These are phyloP conservation scores for Aspergillus ochraceoroseus DNA, from an alignment of 2,329 filamentous ascomycete genomes.

Conservation along the genomic window DNA sequence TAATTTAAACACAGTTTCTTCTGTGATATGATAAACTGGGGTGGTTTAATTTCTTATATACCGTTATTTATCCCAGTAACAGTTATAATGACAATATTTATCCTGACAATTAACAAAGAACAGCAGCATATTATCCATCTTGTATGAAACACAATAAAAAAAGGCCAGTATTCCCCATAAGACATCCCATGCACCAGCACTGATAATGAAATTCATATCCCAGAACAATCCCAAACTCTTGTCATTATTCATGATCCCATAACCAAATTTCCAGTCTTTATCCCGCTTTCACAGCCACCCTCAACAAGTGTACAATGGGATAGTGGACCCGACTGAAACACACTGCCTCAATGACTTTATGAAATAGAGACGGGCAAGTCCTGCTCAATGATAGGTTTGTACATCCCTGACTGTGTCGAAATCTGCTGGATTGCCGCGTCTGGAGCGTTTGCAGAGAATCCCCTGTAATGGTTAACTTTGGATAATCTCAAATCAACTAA, in stretches of 20 bases:
- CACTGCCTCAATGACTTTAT: background rate
- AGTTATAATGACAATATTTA: background rate
- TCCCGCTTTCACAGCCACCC: background rate
- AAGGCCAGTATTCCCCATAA: background rate
- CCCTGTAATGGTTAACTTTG: slow-evolving; percentile 48
- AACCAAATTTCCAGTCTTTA: background rate
- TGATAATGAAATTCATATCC: slow-evolving; percentile 1
- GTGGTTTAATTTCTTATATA: slow-evolving; percentile 3
- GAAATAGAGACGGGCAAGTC: slow-evolving; percentile 61
- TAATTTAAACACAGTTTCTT: too few relatives aligned
- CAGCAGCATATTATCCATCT: background rate
- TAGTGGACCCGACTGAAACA: too few relatives aligned
- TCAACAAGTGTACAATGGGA: background rate
- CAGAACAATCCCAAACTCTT: background rate
- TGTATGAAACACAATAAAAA: slow-evolving; percentile 1
- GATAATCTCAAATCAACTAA: slow-evolving; percentile 6
- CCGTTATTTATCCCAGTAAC: background rate
- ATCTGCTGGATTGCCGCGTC: slow-evolving; percentile 64
- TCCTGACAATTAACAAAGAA: slow-evolving; percentile 3
- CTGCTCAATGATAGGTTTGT: slow-evolving; percentile 67
- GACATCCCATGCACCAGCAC: background rate
- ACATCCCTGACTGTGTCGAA: slow-evolving; percentile 56
- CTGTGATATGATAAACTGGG: too few relatives aligned
- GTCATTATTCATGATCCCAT: slow-evolving; percentile 8
- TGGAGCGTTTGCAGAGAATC: slow-evolving; percentile 70